Conservation (phyloP, 176 grass and related monocot genomes). For the Raddia guianensis region DNA sequence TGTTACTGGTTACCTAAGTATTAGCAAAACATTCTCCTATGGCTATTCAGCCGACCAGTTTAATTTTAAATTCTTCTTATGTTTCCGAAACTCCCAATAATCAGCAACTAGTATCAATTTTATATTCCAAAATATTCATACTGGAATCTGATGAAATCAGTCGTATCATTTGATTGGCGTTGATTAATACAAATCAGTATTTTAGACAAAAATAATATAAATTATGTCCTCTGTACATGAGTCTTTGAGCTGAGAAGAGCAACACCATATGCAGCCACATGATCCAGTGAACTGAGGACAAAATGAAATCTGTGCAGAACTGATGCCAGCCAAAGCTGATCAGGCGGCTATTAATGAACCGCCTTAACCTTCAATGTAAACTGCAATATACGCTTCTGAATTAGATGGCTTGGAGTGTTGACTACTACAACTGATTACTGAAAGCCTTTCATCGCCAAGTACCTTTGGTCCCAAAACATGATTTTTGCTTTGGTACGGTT, state of each 20-base stretch:
- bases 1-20: neutral
- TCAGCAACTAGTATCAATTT: neutral
- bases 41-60: neutral
- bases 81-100: neutral
- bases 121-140: neutral
- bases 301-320: neutral
- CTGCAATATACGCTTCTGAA: neutral
- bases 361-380: neutral
- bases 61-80: neutral
- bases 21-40: neutral
- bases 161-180: neutral
- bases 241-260: neutral
- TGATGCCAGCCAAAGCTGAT: neutral
- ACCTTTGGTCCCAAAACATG: neutral
- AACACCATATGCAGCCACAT: neutral
- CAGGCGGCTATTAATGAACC: constrained; percentile 35
- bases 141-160: neutral
- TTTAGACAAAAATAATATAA: no score
- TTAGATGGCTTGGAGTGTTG: neutral
- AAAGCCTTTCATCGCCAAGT: neutral
- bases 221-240: neutral
- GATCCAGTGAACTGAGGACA: neutral
- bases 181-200: neutral
- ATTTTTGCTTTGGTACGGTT: neutral
- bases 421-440: neutral